A percentile compares a stretch with the other conserved stretches of the same genome.
These are phyloP conservation scores for Amyloporia xantha DNA, from an alignment of 768 basidiomycete species.

Conservation along the genomic window DNA sequence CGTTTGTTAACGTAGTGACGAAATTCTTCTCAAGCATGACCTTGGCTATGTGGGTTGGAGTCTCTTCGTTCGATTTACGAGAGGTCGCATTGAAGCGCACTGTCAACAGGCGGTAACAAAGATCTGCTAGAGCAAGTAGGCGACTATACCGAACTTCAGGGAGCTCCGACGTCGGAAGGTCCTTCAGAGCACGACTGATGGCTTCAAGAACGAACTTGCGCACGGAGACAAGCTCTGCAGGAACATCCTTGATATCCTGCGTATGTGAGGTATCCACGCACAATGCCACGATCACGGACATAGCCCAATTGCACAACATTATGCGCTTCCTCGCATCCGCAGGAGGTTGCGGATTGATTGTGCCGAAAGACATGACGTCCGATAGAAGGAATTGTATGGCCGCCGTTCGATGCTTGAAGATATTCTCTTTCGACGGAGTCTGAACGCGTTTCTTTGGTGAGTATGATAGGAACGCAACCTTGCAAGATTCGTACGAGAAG, in stretches of 20 bases:
- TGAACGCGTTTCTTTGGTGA: constrained; percentile 55
- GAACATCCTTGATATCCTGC: constrained; percentile 68
- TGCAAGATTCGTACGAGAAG: constrained; percentile 91
- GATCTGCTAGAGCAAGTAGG: constrained; percentile 76
- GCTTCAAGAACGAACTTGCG: constrained; percentile 90
- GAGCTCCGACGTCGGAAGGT: constrained; percentile 50
- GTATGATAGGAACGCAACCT: constrained; percentile 78
- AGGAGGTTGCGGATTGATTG: constrained; percentile 57
- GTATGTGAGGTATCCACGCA: constrained; percentile 75
- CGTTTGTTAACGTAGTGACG: constrained; percentile 80
- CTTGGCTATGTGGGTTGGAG: constrained; percentile 90
- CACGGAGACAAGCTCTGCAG: constrained; percentile 77
- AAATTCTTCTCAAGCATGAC: constrained; percentile 98
- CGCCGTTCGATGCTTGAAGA: constrained; percentile 51
- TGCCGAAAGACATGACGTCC: constrained; percentile 75
- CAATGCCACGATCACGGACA: constrained; percentile 87
- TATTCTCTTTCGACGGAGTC: constrained; percentile 56
- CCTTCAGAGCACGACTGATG: constrained; percentile 81
- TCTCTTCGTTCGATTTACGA: constrained; percentile 56
- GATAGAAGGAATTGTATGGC: constrained; percentile 78
- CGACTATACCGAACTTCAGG: constrained; percentile 79
- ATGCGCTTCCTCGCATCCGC: constrained; percentile 49
- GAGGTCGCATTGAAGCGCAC: constrained; percentile 57
- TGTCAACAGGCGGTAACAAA: constrained; percentile 83
- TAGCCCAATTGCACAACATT: constrained; percentile 76